Conservation (phyloP, 257 asterid species). For the Euphrasia confusa region DNA sequence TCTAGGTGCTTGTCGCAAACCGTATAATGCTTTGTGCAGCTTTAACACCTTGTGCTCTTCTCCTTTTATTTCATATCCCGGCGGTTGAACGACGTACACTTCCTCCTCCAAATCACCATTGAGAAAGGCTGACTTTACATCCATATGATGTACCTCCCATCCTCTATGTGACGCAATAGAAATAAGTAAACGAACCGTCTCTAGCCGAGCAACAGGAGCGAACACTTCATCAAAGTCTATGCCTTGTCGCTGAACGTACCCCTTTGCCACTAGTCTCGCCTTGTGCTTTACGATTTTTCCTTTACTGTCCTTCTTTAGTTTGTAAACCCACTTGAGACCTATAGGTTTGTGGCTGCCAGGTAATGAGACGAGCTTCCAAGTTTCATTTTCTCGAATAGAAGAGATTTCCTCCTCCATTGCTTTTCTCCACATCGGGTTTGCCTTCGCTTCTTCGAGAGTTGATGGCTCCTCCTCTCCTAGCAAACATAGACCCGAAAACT, state of each 20-base stretch:
- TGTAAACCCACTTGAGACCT: background rate
- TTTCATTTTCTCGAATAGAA: background rate
- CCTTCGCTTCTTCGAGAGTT: background rate
- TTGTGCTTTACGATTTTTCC: background rate
- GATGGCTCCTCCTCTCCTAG: background rate
- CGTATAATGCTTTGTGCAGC: too few species aligned
- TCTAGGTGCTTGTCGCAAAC: too few species aligned
- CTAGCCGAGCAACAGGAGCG: background rate
- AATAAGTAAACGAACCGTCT: background rate
- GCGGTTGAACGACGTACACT: background rate
- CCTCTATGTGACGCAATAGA: background rate
- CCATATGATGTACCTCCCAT: background rate
- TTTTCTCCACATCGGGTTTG: background rate
- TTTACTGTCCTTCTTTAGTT: background rate
- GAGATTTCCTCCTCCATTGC: background rate
- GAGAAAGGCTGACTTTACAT: background rate
- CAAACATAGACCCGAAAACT: background rate
- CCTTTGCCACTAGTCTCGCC: background rate
- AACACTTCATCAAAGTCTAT: background rate
- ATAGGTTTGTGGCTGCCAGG: background rate
- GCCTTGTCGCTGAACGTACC: background rate
- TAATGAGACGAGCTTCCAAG: background rate
- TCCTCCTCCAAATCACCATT: background rate
- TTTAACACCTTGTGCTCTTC: too few species aligned
- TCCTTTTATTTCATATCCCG: background rate